A percentile compares a stretch with the other conserved stretches of the same genome.
Conservation (phyloP, 805 yeast species). For the Suhomyces faveliae region DNA sequence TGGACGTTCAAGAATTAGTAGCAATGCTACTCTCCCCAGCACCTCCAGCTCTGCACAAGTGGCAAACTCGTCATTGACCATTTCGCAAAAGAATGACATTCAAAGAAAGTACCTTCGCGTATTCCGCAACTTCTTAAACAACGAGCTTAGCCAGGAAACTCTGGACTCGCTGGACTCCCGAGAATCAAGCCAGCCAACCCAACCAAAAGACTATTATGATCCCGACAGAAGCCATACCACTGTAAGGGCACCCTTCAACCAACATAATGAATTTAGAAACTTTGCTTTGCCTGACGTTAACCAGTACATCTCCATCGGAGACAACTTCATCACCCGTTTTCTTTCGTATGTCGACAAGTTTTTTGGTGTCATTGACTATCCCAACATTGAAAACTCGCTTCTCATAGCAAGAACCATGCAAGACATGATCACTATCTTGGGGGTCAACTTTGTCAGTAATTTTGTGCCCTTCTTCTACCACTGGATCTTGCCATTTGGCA, state of each 20-base stretch:
- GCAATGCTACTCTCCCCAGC: not conserved
- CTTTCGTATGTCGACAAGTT: conserved; percentile 37
- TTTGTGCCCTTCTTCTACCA: conserved; percentile 45
- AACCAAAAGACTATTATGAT: not conserved
- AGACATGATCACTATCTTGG: conserved; percentile 30
- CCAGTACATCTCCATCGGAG: conserved; percentile 39
- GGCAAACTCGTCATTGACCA: conserved; percentile 15
- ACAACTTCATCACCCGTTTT: conserved; percentile 41
- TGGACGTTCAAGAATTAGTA: not conserved
- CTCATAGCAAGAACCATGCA: conserved; percentile 23
- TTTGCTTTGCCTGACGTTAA: conserved; percentile 40
- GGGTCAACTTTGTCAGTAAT: conserved; percentile 47
- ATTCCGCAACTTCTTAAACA: conserved; percentile 33
- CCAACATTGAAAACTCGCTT: conserved; percentile 22
- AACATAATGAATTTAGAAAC: conserved; percentile 14
- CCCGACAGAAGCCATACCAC: not conserved
- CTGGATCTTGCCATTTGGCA: conserved; percentile 34
- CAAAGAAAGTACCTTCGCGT: conserved; percentile 42
- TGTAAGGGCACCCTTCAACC: conserved; percentile 11
- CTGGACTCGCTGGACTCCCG: not conserved
- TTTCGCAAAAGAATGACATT: conserved; percentile 26
- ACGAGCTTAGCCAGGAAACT: conserved; percentile 23
- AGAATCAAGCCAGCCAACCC: conserved; percentile 1
- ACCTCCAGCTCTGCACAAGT: conserved; percentile 3
- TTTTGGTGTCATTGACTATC: conserved; percentile 22